phyloP scores from a whole-genome alignment of 768 basidiomycete genomes.

The Bullera alba region DNA sequence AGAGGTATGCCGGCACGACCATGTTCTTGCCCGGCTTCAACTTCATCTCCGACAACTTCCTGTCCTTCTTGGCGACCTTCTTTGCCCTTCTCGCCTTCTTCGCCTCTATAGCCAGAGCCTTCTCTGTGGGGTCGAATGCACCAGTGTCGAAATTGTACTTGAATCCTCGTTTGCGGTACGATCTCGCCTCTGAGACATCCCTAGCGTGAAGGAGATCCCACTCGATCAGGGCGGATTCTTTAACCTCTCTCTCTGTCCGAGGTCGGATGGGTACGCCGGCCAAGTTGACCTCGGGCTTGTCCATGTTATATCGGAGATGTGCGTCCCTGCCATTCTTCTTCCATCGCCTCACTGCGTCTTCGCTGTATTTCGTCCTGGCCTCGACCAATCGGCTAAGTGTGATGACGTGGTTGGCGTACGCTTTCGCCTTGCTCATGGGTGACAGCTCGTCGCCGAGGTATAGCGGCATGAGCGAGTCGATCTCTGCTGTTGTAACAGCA shows the following conservation, averaged over 20 bases:
- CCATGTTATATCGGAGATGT: conserved; percentile 12
- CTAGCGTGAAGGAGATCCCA: conserved; percentile 13
- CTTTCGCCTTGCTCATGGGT: too few species aligned
- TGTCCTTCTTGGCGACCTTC: conserved; percentile 12
- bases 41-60: conserved; percentile 6
- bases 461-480: conserved; percentile 36
- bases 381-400: too few species aligned
- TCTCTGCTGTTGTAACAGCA: too few species aligned
- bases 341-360: conserved; percentile 19
- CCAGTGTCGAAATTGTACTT: background rate
- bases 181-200: conserved; percentile 19
- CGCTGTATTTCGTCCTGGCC: too few species aligned
- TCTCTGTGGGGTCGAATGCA: background rate
- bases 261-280: conserved; percentile 21
- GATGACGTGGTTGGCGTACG: too few species aligned
- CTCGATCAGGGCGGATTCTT: conserved; percentile 23
- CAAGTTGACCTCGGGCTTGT: conserved; percentile 14
- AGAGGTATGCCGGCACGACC: background rate
- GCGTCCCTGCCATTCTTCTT: conserved; percentile 20
- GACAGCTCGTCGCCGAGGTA: conserved; percentile 37
- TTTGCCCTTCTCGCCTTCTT: conserved; percentile 4
- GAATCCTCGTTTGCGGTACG: conserved; percentile 3
- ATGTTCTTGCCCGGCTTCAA: conserved; percentile 8
- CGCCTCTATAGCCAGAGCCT: conserved; percentile 10
- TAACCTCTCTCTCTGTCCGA: conserved; percentile 30